These are phyloP conservation scores for Naganishia albida DNA, from an alignment of 1,284 basidiomycete genomes.

Conservation along the genomic window DNA sequence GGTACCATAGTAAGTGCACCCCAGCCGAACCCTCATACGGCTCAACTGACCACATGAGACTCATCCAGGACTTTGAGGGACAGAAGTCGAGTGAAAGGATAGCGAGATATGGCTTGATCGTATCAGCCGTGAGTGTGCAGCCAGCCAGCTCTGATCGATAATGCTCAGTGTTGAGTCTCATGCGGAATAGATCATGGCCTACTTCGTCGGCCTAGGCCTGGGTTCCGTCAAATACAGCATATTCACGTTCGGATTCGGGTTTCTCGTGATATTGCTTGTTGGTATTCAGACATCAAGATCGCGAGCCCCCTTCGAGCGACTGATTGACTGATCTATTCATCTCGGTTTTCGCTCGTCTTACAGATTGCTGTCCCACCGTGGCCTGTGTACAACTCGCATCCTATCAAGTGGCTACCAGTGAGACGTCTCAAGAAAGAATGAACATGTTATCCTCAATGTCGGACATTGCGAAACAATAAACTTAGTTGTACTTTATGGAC, in stretches of 20 bases:
- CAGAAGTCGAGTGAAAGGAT: conserved; percentile 29
- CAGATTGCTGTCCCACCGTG: conserved; percentile 33
- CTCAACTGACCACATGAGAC: not conserved
- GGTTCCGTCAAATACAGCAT: conserved; percentile 29
- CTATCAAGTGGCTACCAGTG: conserved; percentile 31
- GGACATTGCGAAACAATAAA: no score
- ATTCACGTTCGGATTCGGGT: conserved; percentile 30
- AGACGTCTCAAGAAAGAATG: conserved; percentile 26
- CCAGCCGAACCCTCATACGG: not conserved
- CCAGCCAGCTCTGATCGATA: not conserved
- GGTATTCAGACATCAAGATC: not conserved
- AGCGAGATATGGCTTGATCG: conserved; percentile 26
- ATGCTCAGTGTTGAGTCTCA: not conserved
- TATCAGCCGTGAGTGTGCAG: conserved; percentile 22
- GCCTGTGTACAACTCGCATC: conserved; percentile 32
- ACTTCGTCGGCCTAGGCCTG: conserved; percentile 16
- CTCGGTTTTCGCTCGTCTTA: not conserved
- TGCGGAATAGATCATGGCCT: conserved; percentile 29
- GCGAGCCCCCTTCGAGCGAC: not conserved
- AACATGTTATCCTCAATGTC: not conserved
- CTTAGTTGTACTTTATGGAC: conserved; percentile 2
- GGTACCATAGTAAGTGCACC: conserved; percentile 9
- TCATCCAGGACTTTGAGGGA: conserved; percentile 32
- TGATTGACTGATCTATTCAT: not conserved
- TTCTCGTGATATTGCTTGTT: conserved; percentile 30